Evolutionary conservation across 257 asterid genomes (phyloP), one percentile per base, ranked within the genome.

Genomic region (Solanum ossicruentum): DNA sequence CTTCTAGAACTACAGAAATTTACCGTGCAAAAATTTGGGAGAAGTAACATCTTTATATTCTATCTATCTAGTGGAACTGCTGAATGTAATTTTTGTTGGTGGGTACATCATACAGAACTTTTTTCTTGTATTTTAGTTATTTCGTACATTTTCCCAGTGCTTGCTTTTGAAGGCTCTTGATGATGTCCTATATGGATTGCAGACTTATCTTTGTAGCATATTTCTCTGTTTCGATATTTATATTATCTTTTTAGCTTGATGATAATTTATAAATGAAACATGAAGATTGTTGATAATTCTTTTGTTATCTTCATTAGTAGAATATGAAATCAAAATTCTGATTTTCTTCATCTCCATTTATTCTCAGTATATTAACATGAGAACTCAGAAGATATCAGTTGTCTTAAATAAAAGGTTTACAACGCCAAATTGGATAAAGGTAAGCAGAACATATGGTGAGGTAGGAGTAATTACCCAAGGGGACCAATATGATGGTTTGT

Each of bases 371-470:
- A 90, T 94, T 88, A 92, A 89, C 88, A 87, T 90, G 94, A 91
- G 98, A 94, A 93, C 94, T 67, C 97, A 89, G 84, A 96, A 89
- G 86, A 91, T 95, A 90, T 92, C 98, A 73, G 89, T 91, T 88
- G 91, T 96, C 83, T 84, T 95, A 89, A 94, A 89, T 88, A 96
- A 91, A 93, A 93, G 99, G 92, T 93, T 96, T 87, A 91, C 95
- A 70, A 92, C 99, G 32, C 99, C 98, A 61, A 95, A 96, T 88
- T 96, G 99, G 99, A 88, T 93, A 85, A 96, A 93, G 97, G 99
- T 96, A 84, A 83, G 94, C 85, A 83, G 26, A 45, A 71, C 49
- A 52, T 28, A 52, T 6, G 12, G 11, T 52, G 83, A 78, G 83
- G 66, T 51, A 17, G 51, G 65, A 52, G 83, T 78, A 54, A 26